phyloP scores from a whole-genome alignment of 495 filamentous ascomycete species.

The Eremomyces bilateralis region DNA sequence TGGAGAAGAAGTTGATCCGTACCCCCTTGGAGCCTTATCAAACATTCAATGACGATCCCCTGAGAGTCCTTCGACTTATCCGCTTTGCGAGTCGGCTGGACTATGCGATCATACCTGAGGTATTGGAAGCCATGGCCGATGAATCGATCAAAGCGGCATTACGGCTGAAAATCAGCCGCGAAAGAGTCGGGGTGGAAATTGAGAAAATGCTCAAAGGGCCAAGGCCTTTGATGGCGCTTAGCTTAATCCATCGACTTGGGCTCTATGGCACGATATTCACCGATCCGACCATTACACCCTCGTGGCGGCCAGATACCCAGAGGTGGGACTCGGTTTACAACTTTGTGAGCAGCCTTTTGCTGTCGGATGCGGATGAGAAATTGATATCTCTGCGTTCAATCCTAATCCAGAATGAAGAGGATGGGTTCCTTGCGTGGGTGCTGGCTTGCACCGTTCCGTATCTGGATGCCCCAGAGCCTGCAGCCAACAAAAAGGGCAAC shows the following conservation, averaged over 20 bases:
- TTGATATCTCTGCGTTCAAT: constrained; percentile 20
- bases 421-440: constrained; percentile 50
- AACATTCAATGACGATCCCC: constrained; percentile 87
- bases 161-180: constrained; percentile 76
- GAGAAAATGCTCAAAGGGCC: constrained; percentile 78
- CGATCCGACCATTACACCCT: constrained; percentile 25
- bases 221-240: constrained; percentile 42
- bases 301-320: constrained; percentile 11
- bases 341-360: too few relatives aligned
- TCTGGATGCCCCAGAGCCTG: constrained; percentile 30
- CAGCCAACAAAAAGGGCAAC: constrained; percentile 22
- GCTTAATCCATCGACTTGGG: constrained; percentile 48
- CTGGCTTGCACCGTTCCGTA: constrained; percentile 58
- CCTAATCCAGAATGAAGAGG: constrained; percentile 36
- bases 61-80: constrained; percentile 73
- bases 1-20: constrained; percentile 47
- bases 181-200: constrained; percentile 63
- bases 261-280: constrained; percentile 71
- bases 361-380: constrained; percentile 9
- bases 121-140: constrained; percentile 54
- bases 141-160: constrained; percentile 49
- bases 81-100: constrained; percentile 71
- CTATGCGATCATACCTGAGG: constrained; percentile 49
- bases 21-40: constrained; percentile 78
- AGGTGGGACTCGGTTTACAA: constrained; percentile 30